Evolutionary conservation across 306 rosid species (phyloP).

Genomic region (Vigna unguiculata): DNA sequence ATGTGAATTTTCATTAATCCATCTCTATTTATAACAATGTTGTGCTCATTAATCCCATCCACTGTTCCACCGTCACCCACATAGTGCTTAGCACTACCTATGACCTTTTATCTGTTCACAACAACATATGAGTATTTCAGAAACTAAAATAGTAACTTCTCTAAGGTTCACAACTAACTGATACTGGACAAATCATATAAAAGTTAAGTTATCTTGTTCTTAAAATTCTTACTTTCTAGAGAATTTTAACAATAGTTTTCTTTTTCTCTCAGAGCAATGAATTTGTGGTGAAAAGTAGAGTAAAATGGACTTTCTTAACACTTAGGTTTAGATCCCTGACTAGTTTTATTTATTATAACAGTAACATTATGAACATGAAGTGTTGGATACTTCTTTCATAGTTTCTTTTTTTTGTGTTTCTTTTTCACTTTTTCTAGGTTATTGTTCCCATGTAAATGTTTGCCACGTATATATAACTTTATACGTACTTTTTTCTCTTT

Average conservation of each 20-base stretch:
- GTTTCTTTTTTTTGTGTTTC: not conserved
- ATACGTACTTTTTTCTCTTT: not conserved
- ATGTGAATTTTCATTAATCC: constrained; percentile 54
- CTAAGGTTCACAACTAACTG: too few species aligned
- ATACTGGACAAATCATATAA: constrained; percentile 25
- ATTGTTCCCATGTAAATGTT: constrained; percentile 4
- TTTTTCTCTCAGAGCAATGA: not conserved
- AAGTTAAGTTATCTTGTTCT: not conserved
- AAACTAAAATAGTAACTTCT: constrained; percentile 31
- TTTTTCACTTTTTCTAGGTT: constrained; percentile 12
- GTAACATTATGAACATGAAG: not conserved
- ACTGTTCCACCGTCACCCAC: constrained; percentile 60
- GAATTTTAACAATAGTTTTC: not conserved
- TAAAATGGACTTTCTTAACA: not conserved
- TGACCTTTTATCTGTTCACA: constrained; percentile 47
- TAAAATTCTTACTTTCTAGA: constrained; percentile 52
- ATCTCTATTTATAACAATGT: constrained; percentile 47
- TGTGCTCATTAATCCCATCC: constrained; percentile 51
- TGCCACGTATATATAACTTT: not conserved
- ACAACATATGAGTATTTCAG: constrained; percentile 24
- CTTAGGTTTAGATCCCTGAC: not conserved
- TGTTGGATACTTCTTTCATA: not conserved
- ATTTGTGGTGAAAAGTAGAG: not conserved
- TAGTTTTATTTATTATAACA: not conserved
- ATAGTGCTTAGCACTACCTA: constrained; percentile 54